Evolutionary conservation across 108 stramenopile species (phyloP), one percentile per base, ranked within the genome.

Genomic region (Aurantiochytrium sp.): DNA sequence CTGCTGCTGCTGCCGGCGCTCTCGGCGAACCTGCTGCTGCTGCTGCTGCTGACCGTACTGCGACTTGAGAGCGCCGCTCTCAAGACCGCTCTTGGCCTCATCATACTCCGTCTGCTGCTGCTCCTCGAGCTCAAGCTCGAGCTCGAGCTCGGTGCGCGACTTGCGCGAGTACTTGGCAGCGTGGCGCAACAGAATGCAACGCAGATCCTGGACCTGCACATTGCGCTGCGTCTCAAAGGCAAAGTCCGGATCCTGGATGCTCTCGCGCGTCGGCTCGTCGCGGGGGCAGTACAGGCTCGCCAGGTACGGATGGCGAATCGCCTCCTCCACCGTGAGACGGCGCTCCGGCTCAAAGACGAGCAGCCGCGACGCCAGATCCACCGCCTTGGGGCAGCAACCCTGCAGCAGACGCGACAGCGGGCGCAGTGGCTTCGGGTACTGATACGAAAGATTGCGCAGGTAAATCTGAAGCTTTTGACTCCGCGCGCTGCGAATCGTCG

Each of bases 171-270:
- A 69, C 64, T 18, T 18, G 10, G 64, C 14, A 0, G 64, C 64
- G 64, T 69, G 64, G 42, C 64, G 64, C 25, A 69, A 2, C 64
- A 69, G 42, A 23, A 69, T 42, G 6, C 10, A 12, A 10, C 64
- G 64, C 25, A 69, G 3, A 18, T 69, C 64, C 64, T 69, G 64
- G 64, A 69, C 64, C 64, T 69, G 64, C 0, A 83, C 76, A 23
- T 83, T 83, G 49, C 51, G 45, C 49, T 83, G 49, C 25, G 6
- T 8, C 51, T 83, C 76, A 35, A 83, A 83, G 49, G 49, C 51
- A 35, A 83, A 83, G 76, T 83, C 76, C 49, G 76, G 76, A 23
- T 83, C 76, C 45, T 83, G 49, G 76, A 83, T 83, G 45, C 49
- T 23, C 45, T 21, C 3, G n/a, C 76, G 45, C 49, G 76, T 83